Evolutionary conservation across 495 filamentous ascomycete species (phyloP).

Genomic region (Penicillium manginii): DNA sequence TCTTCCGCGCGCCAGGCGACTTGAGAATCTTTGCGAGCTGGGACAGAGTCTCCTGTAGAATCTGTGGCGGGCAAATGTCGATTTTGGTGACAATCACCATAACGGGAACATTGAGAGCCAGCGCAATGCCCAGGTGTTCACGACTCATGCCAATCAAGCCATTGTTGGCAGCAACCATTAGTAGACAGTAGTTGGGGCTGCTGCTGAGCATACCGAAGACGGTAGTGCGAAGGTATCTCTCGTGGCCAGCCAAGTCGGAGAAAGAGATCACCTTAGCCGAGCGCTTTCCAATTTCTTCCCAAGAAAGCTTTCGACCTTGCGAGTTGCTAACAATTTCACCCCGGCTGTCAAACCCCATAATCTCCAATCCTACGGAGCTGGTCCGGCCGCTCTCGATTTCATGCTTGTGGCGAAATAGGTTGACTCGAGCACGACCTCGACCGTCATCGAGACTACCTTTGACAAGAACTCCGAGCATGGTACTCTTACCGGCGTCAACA

Average conservation of each 20-base stretch:
- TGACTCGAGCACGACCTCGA: conserved; percentile 89
- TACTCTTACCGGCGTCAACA: conserved; percentile 96
- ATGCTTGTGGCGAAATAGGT: conserved; percentile 97
- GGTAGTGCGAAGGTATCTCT: conserved; percentile 92
- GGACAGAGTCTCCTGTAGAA: conserved; percentile 90
- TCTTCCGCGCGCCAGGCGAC: conserved; percentile 89
- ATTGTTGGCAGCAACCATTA: conserved; percentile 99
- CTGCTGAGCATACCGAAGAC: conserved; percentile 94
- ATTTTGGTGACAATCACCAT: conserved; percentile 99
- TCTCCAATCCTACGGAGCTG: conserved; percentile 97
- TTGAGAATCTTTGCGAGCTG: conserved; percentile 92
- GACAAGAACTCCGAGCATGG: conserved; percentile 93
- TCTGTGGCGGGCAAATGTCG: conserved; percentile 96
- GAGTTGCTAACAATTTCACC: conserved; percentile 84
- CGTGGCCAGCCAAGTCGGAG: conserved; percentile 93
- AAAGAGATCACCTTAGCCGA: conserved; percentile 96
- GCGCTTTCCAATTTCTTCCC: conserved; percentile 97
- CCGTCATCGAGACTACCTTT: conserved; percentile 96
- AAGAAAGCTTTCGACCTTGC: conserved; percentile 85
- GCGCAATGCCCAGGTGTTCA: conserved; percentile 93
- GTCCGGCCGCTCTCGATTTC: conserved; percentile 95
- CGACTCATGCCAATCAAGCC: conserved; percentile 97
- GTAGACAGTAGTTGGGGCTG: conserved; percentile 94
- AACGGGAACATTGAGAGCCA: conserved; percentile 94
- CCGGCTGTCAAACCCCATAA: conserved; percentile 93